These are phyloP conservation scores for Trypanosoma lewisi DNA, from an alignment of 208 protist species.

Conservation along the genomic window DNA sequence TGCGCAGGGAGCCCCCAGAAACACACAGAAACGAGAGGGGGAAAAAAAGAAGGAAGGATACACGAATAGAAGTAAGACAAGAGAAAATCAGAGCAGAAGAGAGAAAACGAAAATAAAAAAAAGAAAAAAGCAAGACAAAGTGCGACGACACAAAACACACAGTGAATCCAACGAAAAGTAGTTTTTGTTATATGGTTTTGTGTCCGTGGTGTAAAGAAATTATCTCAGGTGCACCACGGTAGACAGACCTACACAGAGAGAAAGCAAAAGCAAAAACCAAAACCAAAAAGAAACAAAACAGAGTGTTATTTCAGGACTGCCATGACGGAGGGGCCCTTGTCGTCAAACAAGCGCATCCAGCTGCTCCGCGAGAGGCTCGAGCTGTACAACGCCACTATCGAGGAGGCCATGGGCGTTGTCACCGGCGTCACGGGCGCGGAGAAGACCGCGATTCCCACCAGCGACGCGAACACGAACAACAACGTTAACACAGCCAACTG, in stretches of 20 bases:
- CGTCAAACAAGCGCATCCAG: conserved; percentile 58
- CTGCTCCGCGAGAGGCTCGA: conserved; percentile 73
- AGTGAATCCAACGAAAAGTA: not conserved
- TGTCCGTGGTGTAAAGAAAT: not conserved
- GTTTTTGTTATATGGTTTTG: not conserved
- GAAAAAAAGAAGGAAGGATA: too few relatives aligned
- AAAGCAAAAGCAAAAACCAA: conserved; percentile 15
- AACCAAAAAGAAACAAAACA: conserved; percentile 2
- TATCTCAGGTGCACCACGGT: not conserved
- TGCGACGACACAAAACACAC: not conserved
- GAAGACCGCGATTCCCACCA: too few relatives aligned
- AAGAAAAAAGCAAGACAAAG: conserved; percentile 5
- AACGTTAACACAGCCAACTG: too few relatives aligned
- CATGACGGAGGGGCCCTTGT: conserved; percentile 21
- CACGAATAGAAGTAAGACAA: not conserved
- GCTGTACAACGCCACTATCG: conserved; percentile 63
- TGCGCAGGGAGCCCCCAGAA: too few relatives aligned
- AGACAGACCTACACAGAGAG: conserved; percentile 2
- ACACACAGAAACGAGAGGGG: too few relatives aligned
- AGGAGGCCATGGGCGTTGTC: conserved; percentile 26
- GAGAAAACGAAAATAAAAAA: conserved; percentile 6
- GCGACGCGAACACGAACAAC: too few relatives aligned
- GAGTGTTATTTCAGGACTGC: not conserved
- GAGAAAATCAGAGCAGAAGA: not conserved
- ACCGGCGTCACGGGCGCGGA: conserved; percentile 1